Conservation (phyloP, 345 rosid species). For the Firmiana major region DNA sequence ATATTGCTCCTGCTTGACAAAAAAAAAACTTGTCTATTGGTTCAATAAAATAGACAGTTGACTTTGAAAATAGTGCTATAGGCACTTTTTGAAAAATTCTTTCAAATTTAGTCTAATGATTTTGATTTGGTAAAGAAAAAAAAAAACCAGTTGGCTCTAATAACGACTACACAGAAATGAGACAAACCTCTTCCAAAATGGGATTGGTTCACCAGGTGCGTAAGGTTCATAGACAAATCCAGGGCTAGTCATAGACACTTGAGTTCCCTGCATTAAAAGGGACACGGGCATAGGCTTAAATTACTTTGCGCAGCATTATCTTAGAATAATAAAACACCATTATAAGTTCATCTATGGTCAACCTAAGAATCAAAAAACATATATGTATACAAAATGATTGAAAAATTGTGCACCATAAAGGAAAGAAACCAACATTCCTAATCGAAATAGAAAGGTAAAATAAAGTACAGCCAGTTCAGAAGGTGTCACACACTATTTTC, state of each 20-base stretch:
- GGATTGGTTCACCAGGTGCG: constrained; percentile 53
- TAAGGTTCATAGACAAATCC: constrained; percentile 90
- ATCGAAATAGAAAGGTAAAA: neutral
- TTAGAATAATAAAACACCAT: neutral
- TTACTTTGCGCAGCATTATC: neutral
- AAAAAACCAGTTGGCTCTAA: neutral
- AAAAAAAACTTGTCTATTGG: neutral
- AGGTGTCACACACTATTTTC: constrained; percentile 40
- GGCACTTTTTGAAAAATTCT: neutral
- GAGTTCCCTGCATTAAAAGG: constrained; percentile 54
- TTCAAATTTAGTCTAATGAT: neutral
- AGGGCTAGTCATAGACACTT: constrained; percentile 73
- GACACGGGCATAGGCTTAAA: constrained; percentile 16
- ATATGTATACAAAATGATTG: neutral
- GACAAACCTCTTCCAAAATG: constrained; percentile 80
- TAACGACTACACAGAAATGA: neutral
- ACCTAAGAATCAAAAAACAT: neutral
- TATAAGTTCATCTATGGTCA: neutral
- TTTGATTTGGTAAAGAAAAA: neutral
- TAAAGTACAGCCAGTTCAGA: neutral
- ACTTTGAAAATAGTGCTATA: neutral
- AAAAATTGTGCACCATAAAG: neutral
- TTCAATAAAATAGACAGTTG: neutral
- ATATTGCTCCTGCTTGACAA: neutral
- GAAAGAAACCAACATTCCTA: neutral